A percentile compares a stretch with the other conserved stretches of the same genome.
Evolutionary conservation across 306 rosid species (phyloP).

Genomic region (Acacia crassicarpa): DNA sequence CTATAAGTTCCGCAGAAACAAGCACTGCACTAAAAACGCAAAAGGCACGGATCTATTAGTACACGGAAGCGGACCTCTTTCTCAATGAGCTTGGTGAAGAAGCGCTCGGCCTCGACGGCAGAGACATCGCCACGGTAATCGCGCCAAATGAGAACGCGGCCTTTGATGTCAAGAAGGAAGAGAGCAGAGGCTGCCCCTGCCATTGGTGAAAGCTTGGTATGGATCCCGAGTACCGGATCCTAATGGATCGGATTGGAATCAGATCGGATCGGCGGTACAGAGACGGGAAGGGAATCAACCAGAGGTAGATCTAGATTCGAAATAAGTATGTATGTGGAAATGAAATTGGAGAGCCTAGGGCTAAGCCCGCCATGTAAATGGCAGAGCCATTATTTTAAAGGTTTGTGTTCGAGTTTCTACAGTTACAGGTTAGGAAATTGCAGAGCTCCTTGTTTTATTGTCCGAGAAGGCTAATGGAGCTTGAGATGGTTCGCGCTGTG

Average conservation of each 20-base stretch:
- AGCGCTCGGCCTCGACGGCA: slow-evolving; percentile 88
- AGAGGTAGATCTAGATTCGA: slow-evolving; percentile 27
- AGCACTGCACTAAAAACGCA: neutral
- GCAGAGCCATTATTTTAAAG: slow-evolving; percentile 24
- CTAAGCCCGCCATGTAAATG: slow-evolving; percentile 21
- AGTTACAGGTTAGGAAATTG: neutral
- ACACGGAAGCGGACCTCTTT: slow-evolving; percentile 59
- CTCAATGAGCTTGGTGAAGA: slow-evolving; percentile 97
- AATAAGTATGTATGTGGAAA: neutral
- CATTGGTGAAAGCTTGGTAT: slow-evolving; percentile 42
- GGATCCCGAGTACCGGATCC: slow-evolving; percentile 17
- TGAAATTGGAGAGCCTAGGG: slow-evolving; percentile 18
- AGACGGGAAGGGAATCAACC: slow-evolving; percentile 7
- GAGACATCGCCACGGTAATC: slow-evolving; percentile 99
- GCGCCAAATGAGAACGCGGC: slow-evolving; percentile 99
- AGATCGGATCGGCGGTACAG: slow-evolving; percentile 43
- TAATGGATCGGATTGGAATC: slow-evolving; percentile 35
- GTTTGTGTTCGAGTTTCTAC: neutral
- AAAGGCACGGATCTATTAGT: neutral
- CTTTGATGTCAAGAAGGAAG: slow-evolving; percentile 97
- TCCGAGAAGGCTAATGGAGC: neutral
- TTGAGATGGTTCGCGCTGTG: neutral
- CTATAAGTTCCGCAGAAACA: neutral
- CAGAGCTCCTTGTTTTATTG: neutral
- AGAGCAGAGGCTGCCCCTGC: slow-evolving; percentile 98